These are phyloP conservation scores for Mycena latifolia DNA, from an alignment of 768 basidiomycete species.

Conservation along the genomic window DNA sequence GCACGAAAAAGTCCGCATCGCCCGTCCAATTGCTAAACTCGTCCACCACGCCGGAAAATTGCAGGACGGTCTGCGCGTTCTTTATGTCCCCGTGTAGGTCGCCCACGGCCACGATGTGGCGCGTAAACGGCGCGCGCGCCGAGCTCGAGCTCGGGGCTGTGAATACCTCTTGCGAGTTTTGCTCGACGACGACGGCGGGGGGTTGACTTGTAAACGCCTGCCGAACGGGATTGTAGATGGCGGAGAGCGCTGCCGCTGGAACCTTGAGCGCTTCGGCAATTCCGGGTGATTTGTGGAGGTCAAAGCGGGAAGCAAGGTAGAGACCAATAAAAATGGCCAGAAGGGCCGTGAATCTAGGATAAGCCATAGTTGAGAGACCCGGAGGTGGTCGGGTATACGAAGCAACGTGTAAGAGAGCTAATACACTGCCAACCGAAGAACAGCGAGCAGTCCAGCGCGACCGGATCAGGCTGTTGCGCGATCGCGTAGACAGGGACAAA, in stretches of 20 bases:
- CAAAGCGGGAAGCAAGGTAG: constrained; percentile 21
- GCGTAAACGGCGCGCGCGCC: constrained; percentile 47
- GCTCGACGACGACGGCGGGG: not conserved
- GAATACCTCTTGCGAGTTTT: constrained; percentile 15
- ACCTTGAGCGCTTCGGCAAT: not conserved
- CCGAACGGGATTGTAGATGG: constrained; percentile 9
- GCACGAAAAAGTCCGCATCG: constrained; percentile 87
- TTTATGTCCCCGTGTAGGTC: constrained; percentile 92
- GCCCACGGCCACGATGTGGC: constrained; percentile 88
- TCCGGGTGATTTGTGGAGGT: constrained; percentile 19
- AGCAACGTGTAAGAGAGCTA: not conserved
- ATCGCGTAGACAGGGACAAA: not conserved
- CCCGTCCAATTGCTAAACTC: constrained; percentile 84
- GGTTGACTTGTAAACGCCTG: not conserved
- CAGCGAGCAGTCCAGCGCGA: not conserved
- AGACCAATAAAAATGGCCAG: constrained; percentile 8
- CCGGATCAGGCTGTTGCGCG: not conserved
- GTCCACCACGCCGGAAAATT: constrained; percentile 79
- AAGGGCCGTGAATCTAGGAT: constrained; percentile 12
- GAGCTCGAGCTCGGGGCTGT: constrained; percentile 7
- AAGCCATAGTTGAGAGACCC: constrained; percentile 4
- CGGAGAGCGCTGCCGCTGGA: constrained; percentile 4
- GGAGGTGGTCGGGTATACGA: not conserved
- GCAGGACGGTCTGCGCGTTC: constrained; percentile 84
- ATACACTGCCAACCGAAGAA: not conserved